Evolutionary conservation across 139 green algal species (phyloP).

Genomic region (Chlorella ohadii): DNA sequence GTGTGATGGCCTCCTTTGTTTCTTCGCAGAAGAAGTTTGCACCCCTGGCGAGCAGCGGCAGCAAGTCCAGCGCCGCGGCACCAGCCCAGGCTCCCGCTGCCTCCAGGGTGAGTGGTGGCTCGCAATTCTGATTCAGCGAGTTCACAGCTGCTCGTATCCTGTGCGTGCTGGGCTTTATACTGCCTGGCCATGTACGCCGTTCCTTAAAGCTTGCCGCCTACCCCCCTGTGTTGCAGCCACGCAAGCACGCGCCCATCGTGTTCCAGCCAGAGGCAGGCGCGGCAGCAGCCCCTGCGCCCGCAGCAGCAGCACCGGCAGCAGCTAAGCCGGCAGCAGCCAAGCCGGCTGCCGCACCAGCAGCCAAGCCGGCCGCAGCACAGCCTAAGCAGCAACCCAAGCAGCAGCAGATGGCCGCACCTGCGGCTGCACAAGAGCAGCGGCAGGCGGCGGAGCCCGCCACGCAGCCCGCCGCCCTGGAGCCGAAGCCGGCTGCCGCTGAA

Average conservation of each 20-base stretch:
- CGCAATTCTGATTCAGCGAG: not conserved
- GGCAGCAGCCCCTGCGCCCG: not conserved
- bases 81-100: not conserved
- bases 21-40: conserved; percentile 4
- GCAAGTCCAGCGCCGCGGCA: not conserved
- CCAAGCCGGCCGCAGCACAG: not conserved
- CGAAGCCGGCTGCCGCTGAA: not conserved
- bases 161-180: no score
- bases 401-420: not conserved
- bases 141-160: not conserved
- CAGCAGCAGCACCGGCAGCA: conserved; percentile 5
- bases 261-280: conserved; percentile 20
- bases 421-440: not conserved
- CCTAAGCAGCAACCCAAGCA: not conserved
- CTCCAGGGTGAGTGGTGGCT: not conserved
- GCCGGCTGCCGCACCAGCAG: not conserved
- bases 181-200: not conserved
- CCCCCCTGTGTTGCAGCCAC: not conserved
- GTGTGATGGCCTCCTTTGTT: no score
- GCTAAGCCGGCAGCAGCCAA: not conserved
- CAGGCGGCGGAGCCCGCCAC: not conserved
- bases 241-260: conserved; percentile 15
- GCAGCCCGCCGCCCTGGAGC: not conserved
- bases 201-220: not conserved
- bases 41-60: not conserved